Conservation (phyloP, 129 eudicot genomes). For the Heracleum sosnowskyi region DNA sequence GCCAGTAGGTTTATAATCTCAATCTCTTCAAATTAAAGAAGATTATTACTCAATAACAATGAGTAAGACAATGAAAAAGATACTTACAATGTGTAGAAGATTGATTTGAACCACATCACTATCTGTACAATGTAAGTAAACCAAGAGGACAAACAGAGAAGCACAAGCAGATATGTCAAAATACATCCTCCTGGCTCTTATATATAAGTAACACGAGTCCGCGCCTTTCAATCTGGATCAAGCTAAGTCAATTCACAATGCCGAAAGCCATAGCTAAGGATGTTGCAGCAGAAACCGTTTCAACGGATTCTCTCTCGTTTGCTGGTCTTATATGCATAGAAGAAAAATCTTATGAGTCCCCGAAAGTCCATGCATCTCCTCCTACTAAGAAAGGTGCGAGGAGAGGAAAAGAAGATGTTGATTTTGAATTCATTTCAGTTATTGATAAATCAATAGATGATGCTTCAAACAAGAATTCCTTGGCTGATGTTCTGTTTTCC, state of each 20-base stretch:
- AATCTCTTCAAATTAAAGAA: neutral
- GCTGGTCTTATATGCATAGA: constrained; percentile 16
- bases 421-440: constrained; percentile 21
- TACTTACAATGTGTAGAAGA: constrained; percentile 1
- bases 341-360: constrained; percentile 3
- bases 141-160: neutral
- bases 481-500: constrained; percentile 6
- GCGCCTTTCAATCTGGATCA: neutral
- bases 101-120: neutral
- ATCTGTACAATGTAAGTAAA: neutral
- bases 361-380: neutral
- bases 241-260: neutral
- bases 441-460: neutral
- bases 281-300: constrained; percentile 12
- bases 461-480: neutral
- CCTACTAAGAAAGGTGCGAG: neutral
- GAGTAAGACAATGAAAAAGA: neutral
- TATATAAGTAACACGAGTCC: neutral
- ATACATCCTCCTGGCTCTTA: neutral
- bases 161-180: neutral
- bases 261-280: constrained; percentile 9
- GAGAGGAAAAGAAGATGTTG: constrained; percentile 3
- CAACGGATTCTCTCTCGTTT: constrained; percentile 25
- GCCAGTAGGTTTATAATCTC: too few relatives aligned
- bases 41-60: neutral